Conservation (phyloP, 805 yeast genomes). For the Scheffersomyces lignosus region DNA sequence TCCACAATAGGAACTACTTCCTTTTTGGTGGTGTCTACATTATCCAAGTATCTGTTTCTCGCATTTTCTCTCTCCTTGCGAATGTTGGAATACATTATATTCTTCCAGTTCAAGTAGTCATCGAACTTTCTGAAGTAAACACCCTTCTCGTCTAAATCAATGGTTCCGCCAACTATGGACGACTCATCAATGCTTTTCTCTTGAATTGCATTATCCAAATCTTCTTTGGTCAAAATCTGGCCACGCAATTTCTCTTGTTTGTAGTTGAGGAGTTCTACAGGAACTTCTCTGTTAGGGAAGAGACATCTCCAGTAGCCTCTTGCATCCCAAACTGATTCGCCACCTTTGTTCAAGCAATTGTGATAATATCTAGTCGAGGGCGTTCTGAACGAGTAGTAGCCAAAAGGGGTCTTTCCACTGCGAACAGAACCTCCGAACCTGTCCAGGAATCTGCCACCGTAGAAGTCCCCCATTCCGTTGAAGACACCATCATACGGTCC, state of each 20-base stretch:
- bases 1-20: too few relatives aligned
- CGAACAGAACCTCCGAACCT: conserved; percentile 15
- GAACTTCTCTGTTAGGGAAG: conserved; percentile 56
- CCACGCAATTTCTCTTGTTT: conserved; percentile 24
- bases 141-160: conserved; percentile 52
- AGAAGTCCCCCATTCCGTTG: not conserved
- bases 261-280: conserved; percentile 30
- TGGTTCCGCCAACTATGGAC: conserved; percentile 12
- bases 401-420: conserved; percentile 36
- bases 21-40: conserved; percentile 1
- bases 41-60: conserved; percentile 4
- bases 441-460: conserved; percentile 5
- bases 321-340: conserved; percentile 79
- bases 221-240: conserved; percentile 54
- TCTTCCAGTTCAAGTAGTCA: conserved; percentile 66
- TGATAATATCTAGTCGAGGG: conserved; percentile 62
- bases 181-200: conserved; percentile 5
- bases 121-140: conserved; percentile 64
- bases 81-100: conserved; percentile 50
- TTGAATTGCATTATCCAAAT: conserved; percentile 42
- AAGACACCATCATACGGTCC: not conserved
- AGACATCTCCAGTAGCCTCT: conserved; percentile 90
- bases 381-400: conserved; percentile 52
- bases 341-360: conserved; percentile 62
- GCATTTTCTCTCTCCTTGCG: conserved; percentile 32